Base-by-base conservation (phyloP, 805 yeast species). In the Ogataea henricii region DNA sequence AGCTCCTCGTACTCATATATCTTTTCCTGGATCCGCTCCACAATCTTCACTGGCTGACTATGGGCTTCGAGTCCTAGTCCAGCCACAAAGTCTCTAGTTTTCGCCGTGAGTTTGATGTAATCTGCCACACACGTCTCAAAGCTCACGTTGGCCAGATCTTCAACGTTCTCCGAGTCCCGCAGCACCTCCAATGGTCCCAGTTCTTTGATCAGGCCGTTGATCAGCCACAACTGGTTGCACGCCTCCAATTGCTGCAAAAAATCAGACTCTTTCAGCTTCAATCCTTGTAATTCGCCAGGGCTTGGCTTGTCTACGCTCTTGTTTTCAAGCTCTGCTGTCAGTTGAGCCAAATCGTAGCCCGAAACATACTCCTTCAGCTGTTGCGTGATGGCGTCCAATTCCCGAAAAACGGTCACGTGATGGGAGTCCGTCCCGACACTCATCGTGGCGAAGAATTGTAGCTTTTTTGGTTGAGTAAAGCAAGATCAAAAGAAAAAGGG, bases 151-250 rank as follows among this genome's bases (percentile, higher is more conserved):
- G 41, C 45, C 55, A 52, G 47, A 22, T 54, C 60, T 14, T 41
- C 32, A 30, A 4, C 13, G 25, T 13, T 26, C 3, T 25, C 33
- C 8, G 30, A 22, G 20, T 32, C 44, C 3, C 46, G 46, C 21
- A 50, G 38, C 8, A 52, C 12, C 16, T 50, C 51, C 21, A 51
- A 37, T 1, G 56, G 32, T 3, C 27, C 22, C 17, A 63, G 40
- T 37, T 67, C 69, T 27, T 51, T 57, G 12, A 65, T 20, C 5
- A 66, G 45, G 5, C 68, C 69, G 21, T 59, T 55, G 21, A 67
- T 55, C 9, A 63, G 54, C 68, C 68, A 65, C 23, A 67, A 50
- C 38, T 55, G 53, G 43, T 66, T 66, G 35, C 67, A 63, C 1
- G 59, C 40, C n/a, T 64, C 68, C n/a, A 64, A 48, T 35, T 65